Percentiles rank a stretch among this genome's conserved stretches.
phyloP scores from a whole-genome alignment of 805 yeast species.

The Sugiyamaella valdiviana region DNA sequence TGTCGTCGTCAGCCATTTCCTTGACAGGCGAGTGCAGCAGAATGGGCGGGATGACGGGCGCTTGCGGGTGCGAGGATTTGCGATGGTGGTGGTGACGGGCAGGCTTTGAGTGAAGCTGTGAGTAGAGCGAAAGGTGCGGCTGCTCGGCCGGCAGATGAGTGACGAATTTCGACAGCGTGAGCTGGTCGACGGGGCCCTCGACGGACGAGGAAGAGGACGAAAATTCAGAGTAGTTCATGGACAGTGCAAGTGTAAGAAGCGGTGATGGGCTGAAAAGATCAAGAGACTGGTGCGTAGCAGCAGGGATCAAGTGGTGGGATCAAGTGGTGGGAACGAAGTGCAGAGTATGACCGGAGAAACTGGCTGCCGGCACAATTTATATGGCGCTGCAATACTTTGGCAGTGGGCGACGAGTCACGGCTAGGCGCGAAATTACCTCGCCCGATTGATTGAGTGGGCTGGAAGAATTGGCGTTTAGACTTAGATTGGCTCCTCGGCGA shows the following conservation, averaged over 20 bases:
- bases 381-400: no score
- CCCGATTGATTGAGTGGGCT: no score
- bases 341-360: no score
- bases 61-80: background rate
- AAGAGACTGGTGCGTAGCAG: no score
- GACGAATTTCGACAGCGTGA: conserved; percentile 3
- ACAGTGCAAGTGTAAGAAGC: background rate
- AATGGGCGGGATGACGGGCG: background rate
- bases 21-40: background rate
- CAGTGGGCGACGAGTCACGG: no score
- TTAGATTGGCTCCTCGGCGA: background rate
- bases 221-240: background rate
- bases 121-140: conserved; percentile 3
- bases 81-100: conserved; percentile 1
- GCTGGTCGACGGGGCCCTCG: conserved; percentile 1
- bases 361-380: no score
- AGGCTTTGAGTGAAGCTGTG: background rate
- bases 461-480: background rate
- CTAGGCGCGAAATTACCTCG: no score
- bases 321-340: no score
- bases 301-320: no score
- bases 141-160: conserved; percentile 2
- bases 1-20: background rate
- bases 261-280: background rate
- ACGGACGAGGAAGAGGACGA: conserved; percentile 3